These are phyloP conservation scores for Verticillium isaacii DNA, from an alignment of 2,329 filamentous ascomycete species.

Conservation along the genomic window DNA sequence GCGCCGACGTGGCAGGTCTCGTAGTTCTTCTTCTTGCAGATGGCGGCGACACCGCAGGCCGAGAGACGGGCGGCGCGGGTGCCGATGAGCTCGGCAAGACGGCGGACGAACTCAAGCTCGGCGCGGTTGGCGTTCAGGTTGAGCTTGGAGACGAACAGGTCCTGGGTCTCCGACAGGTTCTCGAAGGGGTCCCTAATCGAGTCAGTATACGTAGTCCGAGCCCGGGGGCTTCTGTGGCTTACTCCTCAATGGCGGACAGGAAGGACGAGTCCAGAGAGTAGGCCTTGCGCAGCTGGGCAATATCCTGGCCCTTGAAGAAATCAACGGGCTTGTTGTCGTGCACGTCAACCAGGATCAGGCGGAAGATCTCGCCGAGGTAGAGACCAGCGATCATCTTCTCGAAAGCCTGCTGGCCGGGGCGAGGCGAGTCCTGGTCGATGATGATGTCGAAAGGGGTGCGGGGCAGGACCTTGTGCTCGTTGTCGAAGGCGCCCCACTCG, in stretches of 20 bases:
- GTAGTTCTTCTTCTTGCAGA: slow-evolving; percentile 94
- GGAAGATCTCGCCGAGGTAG: slow-evolving; percentile 93
- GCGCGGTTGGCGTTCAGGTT: slow-evolving; percentile 64
- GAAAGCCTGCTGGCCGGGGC: slow-evolving; percentile 90
- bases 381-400: slow-evolving; percentile 98
- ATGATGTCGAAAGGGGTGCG: slow-evolving; percentile 79
- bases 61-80: slow-evolving; percentile 91
- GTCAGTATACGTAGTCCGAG: slow-evolving; percentile 8
- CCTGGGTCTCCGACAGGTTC: slow-evolving; percentile 84
- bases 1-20: slow-evolving; percentile 88
- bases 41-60: slow-evolving; percentile 90
- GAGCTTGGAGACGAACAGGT: slow-evolving; percentile 75
- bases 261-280: slow-evolving; percentile 93
- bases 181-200: slow-evolving; percentile 75
- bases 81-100: slow-evolving; percentile 88
- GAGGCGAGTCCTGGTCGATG: slow-evolving; percentile 87
- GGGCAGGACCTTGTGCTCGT: slow-evolving; percentile 83
- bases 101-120: slow-evolving; percentile 85
- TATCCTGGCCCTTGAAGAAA: slow-evolving; percentile 82
- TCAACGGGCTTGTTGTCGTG: slow-evolving; percentile 70
- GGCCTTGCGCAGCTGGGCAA: slow-evolving; percentile 72
- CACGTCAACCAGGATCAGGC: slow-evolving; percentile 78
- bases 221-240: slow-evolving; percentile 26
- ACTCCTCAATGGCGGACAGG: slow-evolving; percentile 87
- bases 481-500: slow-evolving; percentile 96